Conservation (phyloP, 192 early-diverging fungal species). For the Allomyces javanicus region DNA sequence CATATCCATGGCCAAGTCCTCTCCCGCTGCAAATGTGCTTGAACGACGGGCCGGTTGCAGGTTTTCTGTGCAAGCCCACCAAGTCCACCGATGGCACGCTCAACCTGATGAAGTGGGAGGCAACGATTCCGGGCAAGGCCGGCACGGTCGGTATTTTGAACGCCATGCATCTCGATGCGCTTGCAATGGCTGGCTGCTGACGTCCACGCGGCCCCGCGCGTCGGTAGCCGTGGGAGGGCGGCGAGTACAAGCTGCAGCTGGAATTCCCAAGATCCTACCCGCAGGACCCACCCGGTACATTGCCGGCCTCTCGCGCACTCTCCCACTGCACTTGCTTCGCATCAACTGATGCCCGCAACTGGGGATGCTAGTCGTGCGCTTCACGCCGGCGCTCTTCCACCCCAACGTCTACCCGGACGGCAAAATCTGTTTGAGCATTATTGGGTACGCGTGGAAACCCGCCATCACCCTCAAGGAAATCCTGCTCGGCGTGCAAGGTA, state of each 20-base stretch:
- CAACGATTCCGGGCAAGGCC: slow-evolving; percentile 50
- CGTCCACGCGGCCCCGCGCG: background rate
- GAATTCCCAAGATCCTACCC: slow-evolving; percentile 82
- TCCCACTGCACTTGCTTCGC: no score
- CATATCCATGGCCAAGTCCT: no score
- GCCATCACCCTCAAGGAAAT: slow-evolving; percentile 96
- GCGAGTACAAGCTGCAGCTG: slow-evolving; percentile 63
- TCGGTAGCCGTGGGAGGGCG: slow-evolving; percentile 59
- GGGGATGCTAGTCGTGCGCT: slow-evolving; percentile 21
- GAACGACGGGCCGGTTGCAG: slow-evolving; percentile 7
- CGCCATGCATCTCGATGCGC: background rate
- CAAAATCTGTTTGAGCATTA: slow-evolving; percentile 91
- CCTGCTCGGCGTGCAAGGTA: slow-evolving; percentile 62
- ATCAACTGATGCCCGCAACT: no score
- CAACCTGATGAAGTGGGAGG: slow-evolving; percentile 69
- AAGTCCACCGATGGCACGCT: slow-evolving; percentile 61
- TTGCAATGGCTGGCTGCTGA: slow-evolving; percentile 9
- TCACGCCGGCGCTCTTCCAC: slow-evolving; percentile 61
- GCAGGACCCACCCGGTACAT: slow-evolving; percentile 47
- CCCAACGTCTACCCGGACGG: slow-evolving; percentile 96
- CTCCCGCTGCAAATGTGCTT: background rate
- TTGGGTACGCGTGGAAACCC: slow-evolving; percentile 91
- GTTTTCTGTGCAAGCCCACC: slow-evolving; percentile 78
- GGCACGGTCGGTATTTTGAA: background rate
- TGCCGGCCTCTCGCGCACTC: no score